A percentile compares a stretch with the other conserved stretches of the same genome.
Evolutionary conservation across 495 filamentous ascomycete genomes (phyloP).

Genomic region (Cairneyella variabilis): DNA sequence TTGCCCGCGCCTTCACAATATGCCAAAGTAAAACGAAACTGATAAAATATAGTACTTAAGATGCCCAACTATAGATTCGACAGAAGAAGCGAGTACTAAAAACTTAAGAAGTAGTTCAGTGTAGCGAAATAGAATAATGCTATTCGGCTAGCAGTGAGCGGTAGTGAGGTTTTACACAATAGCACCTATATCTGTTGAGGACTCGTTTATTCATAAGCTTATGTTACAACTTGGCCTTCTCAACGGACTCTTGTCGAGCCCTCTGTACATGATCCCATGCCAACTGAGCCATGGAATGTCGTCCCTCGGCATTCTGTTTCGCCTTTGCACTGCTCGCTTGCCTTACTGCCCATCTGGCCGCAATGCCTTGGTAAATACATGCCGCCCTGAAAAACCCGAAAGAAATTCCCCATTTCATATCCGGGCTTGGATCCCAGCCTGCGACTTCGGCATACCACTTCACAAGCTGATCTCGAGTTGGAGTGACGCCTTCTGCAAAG

Average conservation of each 20-base stretch:
- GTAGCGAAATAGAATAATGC: too few species aligned
- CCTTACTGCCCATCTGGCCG: slow-evolving; percentile 73
- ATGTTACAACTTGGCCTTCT: slow-evolving; percentile 46
- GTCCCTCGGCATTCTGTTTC: slow-evolving; percentile 60
- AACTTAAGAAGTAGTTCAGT: too few species aligned
- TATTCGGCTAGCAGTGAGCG: too few species aligned
- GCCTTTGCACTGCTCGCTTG: slow-evolving; percentile 91
- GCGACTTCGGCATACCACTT: slow-evolving; percentile 72
- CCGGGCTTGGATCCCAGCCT: slow-evolving; percentile 63
- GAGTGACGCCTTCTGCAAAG: slow-evolving; percentile 59
- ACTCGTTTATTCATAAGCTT: too few species aligned
- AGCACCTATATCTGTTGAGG: too few species aligned
- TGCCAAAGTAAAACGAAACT: too few species aligned
- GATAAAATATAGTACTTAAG: too few species aligned
- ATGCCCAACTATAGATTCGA: too few species aligned
- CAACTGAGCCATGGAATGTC: slow-evolving; percentile 63
- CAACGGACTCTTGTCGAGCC: slow-evolving; percentile 33
- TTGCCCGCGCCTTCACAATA: too few species aligned
- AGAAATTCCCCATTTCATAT: slow-evolving; percentile 63
- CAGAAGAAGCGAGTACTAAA: too few species aligned
- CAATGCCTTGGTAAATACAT: slow-evolving; percentile 93
- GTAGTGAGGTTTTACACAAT: too few species aligned
- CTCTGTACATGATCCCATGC: slow-evolving; percentile 67
- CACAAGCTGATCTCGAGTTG: slow-evolving; percentile 60
- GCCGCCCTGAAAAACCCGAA: slow-evolving; percentile 59